Base-by-base conservation (phyloP, 164 flowering plant species). In the Hamamelis virginiana region DNA sequence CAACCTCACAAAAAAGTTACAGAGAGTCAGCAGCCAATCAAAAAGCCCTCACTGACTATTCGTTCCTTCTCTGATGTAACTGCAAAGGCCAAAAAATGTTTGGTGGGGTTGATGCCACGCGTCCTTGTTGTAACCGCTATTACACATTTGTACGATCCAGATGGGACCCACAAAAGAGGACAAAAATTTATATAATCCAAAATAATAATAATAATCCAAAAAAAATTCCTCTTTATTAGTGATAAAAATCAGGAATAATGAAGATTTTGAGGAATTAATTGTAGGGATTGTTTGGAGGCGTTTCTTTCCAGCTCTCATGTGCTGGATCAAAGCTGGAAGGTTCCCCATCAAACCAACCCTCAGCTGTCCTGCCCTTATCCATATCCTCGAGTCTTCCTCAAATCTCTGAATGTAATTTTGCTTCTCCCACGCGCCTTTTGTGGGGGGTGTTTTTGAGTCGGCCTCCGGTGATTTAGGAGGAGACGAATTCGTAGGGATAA, bases 311-410 rank as follows among this genome's bases (percentile, higher is more conserved):
- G 8, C 9, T 44, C 1, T 38, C n/a, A 13, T 76, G 80, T 45
- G 80, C 80, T 82, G 85, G 72, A 70, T 15, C 52, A 52, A n/a
- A 50, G 78, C 85, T 82, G 85, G 83, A 82, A 75, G 78, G 74
- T 75, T 79, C 74, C 27, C 57, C 4, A 0, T 5, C 68, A 43
- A 41, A 45, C 59, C 44, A 66, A 63, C 66, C 28, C 57, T 64
- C 68, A 62, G 65, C 75, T 71, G 56, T 56, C 28, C 38, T 25
- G 4, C 4, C 65, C 68, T 62, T 69, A 69, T 69, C 77, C 73
- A n/a, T 16, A 62, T 62, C 28, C 13, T 50, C 19, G 21, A 0
- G 16, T 50, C n/a, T 6, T 50, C 5, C 18, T 16, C 18, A 60
- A 18, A 18, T 33, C 41, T 33, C 41, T 33, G 6, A n/a, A n/a